These are phyloP conservation scores for Curvularia sp. DNA, from an alignment of 2,329 filamentous ascomycete species.

Conservation along the genomic window DNA sequence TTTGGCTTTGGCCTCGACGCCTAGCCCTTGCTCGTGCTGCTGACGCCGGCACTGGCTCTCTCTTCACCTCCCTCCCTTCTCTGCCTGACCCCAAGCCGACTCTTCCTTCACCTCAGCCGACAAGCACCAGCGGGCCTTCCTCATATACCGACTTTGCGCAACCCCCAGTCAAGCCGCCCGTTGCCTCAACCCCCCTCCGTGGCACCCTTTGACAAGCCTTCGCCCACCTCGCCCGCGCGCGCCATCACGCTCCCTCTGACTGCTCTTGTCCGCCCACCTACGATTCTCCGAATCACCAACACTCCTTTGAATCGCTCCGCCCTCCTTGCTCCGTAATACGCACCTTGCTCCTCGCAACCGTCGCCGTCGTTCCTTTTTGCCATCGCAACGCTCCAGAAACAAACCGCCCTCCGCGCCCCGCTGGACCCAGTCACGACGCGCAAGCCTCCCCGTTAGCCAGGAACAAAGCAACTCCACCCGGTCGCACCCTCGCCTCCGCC, in stretches of 20 bases:
- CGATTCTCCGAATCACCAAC: slow-evolving; percentile 48
- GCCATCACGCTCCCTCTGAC: slow-evolving; percentile 38
- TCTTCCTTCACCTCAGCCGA: slow-evolving; percentile 38
- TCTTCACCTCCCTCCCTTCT: slow-evolving; percentile 1
- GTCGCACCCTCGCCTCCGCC: slow-evolving; percentile 2
- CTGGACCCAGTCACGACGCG: slow-evolving; percentile 31
- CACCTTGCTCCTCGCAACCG: slow-evolving; percentile 23
- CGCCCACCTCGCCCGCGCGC: slow-evolving; percentile 25
- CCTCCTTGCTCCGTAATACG: slow-evolving; percentile 23
- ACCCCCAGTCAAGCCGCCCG: slow-evolving; percentile 19
- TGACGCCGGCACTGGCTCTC: slow-evolving; percentile 6
- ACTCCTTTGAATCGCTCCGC: slow-evolving; percentile 37
- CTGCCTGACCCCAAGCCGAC: slow-evolving; percentile 26
- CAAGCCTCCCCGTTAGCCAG: slow-evolving; percentile 30
- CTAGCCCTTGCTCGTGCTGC: slow-evolving; percentile 22
- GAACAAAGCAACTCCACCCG: slow-evolving; percentile 31
- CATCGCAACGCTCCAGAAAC: slow-evolving; percentile 15
- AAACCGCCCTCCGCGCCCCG: slow-evolving; percentile 13
- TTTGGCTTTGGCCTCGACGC: slow-evolving; percentile 23
- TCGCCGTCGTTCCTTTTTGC: slow-evolving; percentile 19
- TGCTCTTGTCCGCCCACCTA: slow-evolving; percentile 9
- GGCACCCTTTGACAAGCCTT: slow-evolving; percentile 26
- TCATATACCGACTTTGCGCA: slow-evolving; percentile 41
- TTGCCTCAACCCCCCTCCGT: slow-evolving; percentile 25
- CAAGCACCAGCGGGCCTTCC: slow-evolving; percentile 47